Base-by-base conservation (phyloP, 2,329 filamentous ascomycete species). In the Ambrosiella beaveri region DNA sequence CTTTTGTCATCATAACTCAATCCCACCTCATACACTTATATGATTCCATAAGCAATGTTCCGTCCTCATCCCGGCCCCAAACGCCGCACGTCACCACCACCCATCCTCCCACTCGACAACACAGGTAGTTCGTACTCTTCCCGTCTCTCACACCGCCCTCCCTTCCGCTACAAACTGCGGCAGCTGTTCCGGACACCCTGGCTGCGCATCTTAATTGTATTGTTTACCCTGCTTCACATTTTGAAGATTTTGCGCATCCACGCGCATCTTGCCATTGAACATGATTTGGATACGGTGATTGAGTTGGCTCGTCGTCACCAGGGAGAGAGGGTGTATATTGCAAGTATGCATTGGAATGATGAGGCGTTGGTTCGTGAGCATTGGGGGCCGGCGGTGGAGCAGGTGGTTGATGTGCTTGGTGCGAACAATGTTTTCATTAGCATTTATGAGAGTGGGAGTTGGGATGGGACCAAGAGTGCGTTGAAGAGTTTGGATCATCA, bases 281-380 rank as follows among this genome's bases (percentile, higher is more conserved):
- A 60, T 54, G 59, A 58, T 40, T 57, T 38, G 13, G 52, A 38
- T 49, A 52, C 56, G 49, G 39, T 58, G 13, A 60, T 60, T 49
- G 59, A 57, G 13, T 50, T 60, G 12, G 45, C 59, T 5, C 55
- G 56, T 57, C 63, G 66, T 57, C 65, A 66, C 50, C 65, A 63
- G 19, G 63, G 62, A 53, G 68, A 72, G 64, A 69, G 71, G 62
- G 75, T 88, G 61, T 88, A 80, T 69, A 85, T 88, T 61, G 79
- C 82, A 3, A 79, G 78, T 61, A 79, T 84, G 65, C 82, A 85
- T 65, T 86, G 82, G 75, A 86, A 85, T 64, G 79, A 79, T 62
- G 84, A 77, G 60, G 65, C 67, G 1, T 71, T 86, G 27, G 72
- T 88, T 1, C 74, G 77, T 7, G 71, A 71, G 4, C 75, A 82